Percentiles rank a stretch among this genome's conserved stretches.
Evolutionary conservation across 2,329 filamentous ascomycete species (phyloP).

Genomic region (Akanthomyces uredinophilus): DNA sequence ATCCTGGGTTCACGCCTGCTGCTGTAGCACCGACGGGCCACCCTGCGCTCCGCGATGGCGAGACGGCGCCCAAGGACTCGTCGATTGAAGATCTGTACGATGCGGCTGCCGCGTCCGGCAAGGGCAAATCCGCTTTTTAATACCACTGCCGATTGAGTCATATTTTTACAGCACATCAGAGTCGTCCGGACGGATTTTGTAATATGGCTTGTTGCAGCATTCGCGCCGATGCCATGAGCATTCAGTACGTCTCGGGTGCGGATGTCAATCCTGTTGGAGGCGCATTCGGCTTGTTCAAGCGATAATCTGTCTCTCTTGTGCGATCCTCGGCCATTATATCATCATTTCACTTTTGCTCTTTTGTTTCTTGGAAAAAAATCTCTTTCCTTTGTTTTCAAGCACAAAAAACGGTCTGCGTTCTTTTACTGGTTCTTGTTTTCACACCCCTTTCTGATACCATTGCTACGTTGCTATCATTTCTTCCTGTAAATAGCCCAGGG

Average conservation of each 20-base stretch:
- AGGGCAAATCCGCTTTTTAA: neutral
- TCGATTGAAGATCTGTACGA: constrained; percentile 11
- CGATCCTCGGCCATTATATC: too few species aligned
- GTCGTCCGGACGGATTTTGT: neutral
- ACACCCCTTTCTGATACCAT: constrained; percentile 3
- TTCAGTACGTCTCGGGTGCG: neutral
- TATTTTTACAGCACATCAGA: neutral
- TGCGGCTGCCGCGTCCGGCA: neutral
- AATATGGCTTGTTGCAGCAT: too few species aligned
- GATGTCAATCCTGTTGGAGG: neutral
- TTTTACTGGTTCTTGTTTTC: neutral
- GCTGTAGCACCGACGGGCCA: neutral
- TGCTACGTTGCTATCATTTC: neutral
- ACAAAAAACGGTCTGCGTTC: neutral
- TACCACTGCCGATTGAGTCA: neutral
- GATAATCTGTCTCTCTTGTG: neutral
- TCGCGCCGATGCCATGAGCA: neutral
- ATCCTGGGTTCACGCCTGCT: constrained; percentile 30
- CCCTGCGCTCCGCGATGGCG: neutral
- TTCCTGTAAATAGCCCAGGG: neutral
- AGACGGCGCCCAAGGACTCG: neutral
- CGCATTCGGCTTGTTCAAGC: neutral
- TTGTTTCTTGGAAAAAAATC: too few species aligned
- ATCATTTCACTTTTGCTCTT: too few species aligned
- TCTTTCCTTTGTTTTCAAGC: neutral